Evolutionary conservation across 495 filamentous ascomycete species (phyloP), one percentile per base, ranked within the genome.

Genomic region (Acidiella bohemica): DNA sequence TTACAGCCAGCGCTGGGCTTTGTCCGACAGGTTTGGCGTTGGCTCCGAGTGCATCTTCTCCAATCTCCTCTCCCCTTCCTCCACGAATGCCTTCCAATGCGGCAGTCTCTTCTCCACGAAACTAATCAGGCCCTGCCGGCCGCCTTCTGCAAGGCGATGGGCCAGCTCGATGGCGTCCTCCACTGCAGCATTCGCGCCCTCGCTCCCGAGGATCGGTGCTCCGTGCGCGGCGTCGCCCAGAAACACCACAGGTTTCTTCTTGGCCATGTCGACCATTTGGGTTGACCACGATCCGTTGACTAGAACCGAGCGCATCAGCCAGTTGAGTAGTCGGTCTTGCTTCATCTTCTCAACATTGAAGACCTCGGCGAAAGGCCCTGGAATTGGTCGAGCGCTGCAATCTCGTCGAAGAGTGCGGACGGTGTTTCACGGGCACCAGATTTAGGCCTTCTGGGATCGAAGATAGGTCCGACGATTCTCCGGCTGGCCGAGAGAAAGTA

Each of bases 151-250:
- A 31, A 67, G 54, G 18, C 45, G 51, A 18, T 56, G 47, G 0
- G 59, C 61, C 20, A 67, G 42, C 37, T 57, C 57, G 12, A 66
- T 31, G 0, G 46, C 64, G 42, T 67, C 63, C 25, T 29, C 40
- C 12, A 68, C 59, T 2, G 59, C 65, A 13, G 18, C 41, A 39
- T 66, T 66, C 17, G 51, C 65, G 7, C 63, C 64, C 11, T 63
- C 40, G 11, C 64, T 57, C 12, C 60, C 64, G 1, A 68, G 36
- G 8, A 68, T 62, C 1, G 63, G 61, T 44, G 44, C 47, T 4
- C 56, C 55, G 42, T 66, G 64, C 10, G 50, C 54, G 5, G 62
- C 44, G 47, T 68, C 65, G 8, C 65, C 65, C 4, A 53, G 17
- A 3, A 67, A 25, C 3, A 60, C 30, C 5, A 59, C 41, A n/a